Base-by-base conservation (phyloP, 2,329 filamentous ascomycete genomes). In the Podosphaera leucotricha region DNA sequence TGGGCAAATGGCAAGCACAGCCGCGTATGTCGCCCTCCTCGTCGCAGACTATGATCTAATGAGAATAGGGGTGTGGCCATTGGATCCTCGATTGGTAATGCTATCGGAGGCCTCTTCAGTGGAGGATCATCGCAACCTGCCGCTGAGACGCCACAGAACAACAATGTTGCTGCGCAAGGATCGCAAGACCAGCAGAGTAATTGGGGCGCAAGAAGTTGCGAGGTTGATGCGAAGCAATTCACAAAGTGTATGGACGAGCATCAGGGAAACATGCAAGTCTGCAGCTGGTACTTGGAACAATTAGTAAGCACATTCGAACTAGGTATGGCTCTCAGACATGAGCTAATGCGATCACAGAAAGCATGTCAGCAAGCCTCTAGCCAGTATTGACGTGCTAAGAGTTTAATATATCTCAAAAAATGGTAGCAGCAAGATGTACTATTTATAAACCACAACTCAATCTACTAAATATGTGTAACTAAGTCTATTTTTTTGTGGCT, bases 251-350 rank as follows among this genome's bases (percentile, higher is more conserved):
- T 98, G 78, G 86, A 95, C 62, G 82, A 95, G 59, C 80, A 98
- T 63, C 68, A 76, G 60, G 90, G 90, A 54, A 85, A 90, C 65
- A 76, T 98, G 79, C 78, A 80, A 60, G 92, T 94, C 60, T 98
- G 90, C 67, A 80, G 81, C 53, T 98, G 87, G 86, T 98, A 98
- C 63, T 67, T 98, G 56, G 90, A 98, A 62, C 87, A 98, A 72
- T 70, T 98, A 63, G 64, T 66, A 62, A 44, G 60, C 57, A 16
- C 10, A 7, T 24, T 44, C 8, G 28, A 24, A 16, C 18, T n/a
- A 16, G 11, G 16, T 18, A 6, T 38, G 22, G 36, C 41, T 44
- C 18, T 43, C 38, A n/a, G 7, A 11, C 13, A 15, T 13, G 15
- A 30, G 11, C 36, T n/a, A 44, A 35, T 52, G 47, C 55, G 7